Evolutionary conservation across 352 stramenopile species (phyloP).

Genomic region (Pythium pyrilobum): DNA sequence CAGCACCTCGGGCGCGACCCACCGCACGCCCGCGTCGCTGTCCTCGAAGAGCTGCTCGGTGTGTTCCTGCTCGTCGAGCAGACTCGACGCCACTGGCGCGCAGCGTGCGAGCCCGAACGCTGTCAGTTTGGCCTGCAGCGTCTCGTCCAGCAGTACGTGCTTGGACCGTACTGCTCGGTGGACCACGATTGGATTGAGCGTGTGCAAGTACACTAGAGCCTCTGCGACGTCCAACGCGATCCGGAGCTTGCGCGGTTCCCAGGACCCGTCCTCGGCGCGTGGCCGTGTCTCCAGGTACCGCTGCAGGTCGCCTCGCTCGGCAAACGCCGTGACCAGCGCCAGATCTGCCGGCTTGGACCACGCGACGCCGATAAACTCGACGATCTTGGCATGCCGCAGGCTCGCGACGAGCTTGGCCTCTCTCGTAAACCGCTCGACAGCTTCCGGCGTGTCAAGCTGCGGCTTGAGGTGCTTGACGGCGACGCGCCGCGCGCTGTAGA

Average conservation of each 20-base stretch:
- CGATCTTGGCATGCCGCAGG: constrained; percentile 7
- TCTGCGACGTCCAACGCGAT: constrained; percentile 16
- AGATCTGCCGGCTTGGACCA: constrained; percentile 23
- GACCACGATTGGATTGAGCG: constrained; percentile 2
- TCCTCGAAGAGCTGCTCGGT: no score
- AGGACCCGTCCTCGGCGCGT: not conserved
- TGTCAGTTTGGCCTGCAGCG: not conserved
- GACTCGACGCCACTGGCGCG: no score
- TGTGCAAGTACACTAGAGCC: constrained; percentile 19
- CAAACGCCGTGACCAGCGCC: constrained; percentile 18
- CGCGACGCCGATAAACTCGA: constrained; percentile 21
- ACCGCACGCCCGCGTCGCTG: not conserved
- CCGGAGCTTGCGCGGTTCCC: not conserved
- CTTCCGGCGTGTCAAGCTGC: not conserved
- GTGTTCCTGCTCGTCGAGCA: constrained; percentile 7
- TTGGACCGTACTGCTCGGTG: constrained; percentile 3
- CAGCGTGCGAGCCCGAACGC: not conserved
- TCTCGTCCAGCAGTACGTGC: constrained; percentile 2
- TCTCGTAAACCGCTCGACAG: constrained; percentile 6
- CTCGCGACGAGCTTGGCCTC: constrained; percentile 14
- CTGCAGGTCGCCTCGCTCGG: constrained; percentile 17
- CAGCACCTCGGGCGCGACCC: constrained; percentile 13
- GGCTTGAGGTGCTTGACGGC: constrained; percentile 7
- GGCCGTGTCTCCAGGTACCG: not conserved
- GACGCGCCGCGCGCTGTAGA: constrained; percentile 4